Evolutionary conservation across 2,329 filamentous ascomycete genomes (phyloP).

Genomic region (Trichoderma hamatum): DNA sequence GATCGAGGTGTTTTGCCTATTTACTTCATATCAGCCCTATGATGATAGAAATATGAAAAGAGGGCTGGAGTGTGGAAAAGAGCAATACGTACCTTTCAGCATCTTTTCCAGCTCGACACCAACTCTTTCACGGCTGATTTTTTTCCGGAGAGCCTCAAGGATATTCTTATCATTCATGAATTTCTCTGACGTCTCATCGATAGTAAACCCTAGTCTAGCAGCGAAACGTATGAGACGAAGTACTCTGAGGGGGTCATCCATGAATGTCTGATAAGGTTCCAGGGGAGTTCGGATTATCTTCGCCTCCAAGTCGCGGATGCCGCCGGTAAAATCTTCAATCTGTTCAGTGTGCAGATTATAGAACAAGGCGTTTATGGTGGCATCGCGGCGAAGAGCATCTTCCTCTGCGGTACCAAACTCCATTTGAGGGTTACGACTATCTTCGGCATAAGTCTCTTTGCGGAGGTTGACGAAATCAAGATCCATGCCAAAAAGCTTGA

Average conservation of each 20-base stretch:
- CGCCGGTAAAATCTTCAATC: constrained; percentile 85
- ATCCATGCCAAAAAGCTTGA: constrained; percentile 81
- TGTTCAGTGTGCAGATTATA: constrained; percentile 82
- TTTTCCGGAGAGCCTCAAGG: constrained; percentile 73
- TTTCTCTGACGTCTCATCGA: constrained; percentile 68
- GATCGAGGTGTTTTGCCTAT: constrained; percentile 61
- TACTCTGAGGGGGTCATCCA: constrained; percentile 87
- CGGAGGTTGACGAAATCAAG: constrained; percentile 93
- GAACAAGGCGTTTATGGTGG: constrained; percentile 93
- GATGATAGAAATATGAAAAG: not conserved
- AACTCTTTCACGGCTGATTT: constrained; percentile 91
- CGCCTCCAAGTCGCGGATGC: constrained; percentile 72
- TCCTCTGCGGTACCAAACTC: constrained; percentile 92
- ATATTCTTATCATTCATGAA: constrained; percentile 83
- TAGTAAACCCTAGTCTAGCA: constrained; percentile 77
- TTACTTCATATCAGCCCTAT: not conserved
- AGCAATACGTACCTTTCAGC: constrained; percentile 21
- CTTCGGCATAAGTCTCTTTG: constrained; percentile 87
- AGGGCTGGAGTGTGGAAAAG: no score
- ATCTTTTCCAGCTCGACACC: constrained; percentile 77
- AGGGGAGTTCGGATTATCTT: constrained; percentile 82
- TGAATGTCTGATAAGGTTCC: constrained; percentile 88
- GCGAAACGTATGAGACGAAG: constrained; percentile 88
- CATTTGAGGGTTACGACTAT: constrained; percentile 87
- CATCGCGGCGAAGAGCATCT: constrained; percentile 86